Evolutionary conservation across 1,284 basidiomycete species (phyloP).

Genomic region (Trichosporon sp.): DNA sequence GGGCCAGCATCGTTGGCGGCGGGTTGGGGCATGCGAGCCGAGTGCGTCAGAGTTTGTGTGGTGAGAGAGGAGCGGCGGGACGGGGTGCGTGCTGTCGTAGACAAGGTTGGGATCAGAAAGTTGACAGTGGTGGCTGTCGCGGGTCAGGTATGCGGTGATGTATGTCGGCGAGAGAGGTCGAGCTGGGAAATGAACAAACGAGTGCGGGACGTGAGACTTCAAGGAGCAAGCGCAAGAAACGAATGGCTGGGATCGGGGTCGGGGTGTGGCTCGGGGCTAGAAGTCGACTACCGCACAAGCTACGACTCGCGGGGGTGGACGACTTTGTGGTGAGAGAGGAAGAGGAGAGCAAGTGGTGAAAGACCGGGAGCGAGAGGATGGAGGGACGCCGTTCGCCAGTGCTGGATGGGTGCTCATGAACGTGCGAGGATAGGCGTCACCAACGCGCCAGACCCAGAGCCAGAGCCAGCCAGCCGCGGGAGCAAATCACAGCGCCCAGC

Average conservation of each 20-base stretch:
- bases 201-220: not conserved
- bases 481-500: slow-evolving; percentile 5
- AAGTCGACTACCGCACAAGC: not conserved
- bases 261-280: not conserved
- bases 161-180: not conserved
- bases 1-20: slow-evolving; percentile 15
- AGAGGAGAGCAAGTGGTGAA: not conserved
- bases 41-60: not conserved
- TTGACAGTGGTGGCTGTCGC: not conserved
- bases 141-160: not conserved
- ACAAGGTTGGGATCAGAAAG: not conserved
- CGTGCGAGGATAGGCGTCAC: slow-evolving; percentile 7
- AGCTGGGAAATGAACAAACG: not conserved
- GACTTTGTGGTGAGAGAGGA: not conserved
- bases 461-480: not conserved
- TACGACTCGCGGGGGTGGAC: not conserved
- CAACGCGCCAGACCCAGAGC: not conserved
- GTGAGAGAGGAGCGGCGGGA: not conserved
- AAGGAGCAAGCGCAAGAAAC: not conserved
- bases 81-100: not conserved
- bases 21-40: not conserved
- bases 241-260: not conserved
- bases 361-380: not conserved
- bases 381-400: not conserved
- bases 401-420: slow-evolving; percentile 6